Evolutionary conservation across 169 alveolate species (phyloP), one percentile per base, ranked within the genome.

Genomic region (Plasmodium malariae): DNA sequence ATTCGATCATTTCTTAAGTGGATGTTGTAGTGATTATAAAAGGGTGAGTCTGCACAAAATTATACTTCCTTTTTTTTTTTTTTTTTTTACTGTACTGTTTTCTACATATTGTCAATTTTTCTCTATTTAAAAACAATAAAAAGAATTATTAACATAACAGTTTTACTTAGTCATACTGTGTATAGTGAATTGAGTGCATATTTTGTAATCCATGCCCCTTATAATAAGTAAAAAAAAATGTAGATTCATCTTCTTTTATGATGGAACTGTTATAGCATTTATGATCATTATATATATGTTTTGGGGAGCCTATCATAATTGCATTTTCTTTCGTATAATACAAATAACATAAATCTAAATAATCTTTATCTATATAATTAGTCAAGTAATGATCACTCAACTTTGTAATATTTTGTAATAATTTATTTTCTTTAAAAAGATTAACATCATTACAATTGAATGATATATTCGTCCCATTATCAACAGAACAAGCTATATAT

Each of bases 301-400:
- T 40, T 40, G 9, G n/a, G 5, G n/a, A 40, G 51, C 5, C n/a
- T 5, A 9, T 40, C 51, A 40, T 5, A 40, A 40, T 5, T 40
- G 87, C 60, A 40, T 72, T 72, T 21, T 72, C 60, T 2, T 72
- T 62, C 11, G 69, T 19, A 37, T 54, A 72, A 43, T 54, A 72
- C 14, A 72, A 26, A 60, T 72, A 72, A 62, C 87, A 72, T 21
- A 14, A 69, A 9, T 49, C n/a, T 5, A 9, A 51, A 14, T 51
- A 30, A 12, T 72, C 40, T 6, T 45, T 36, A 1, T 40, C 9
- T 17, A n/a, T 48, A 26, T 51, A 72, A 26, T 48, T 72, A 7
- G 70, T 36, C 11, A 72, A 6, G 45, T 51, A 72, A 24, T 72
- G 5, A 34, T 51, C 87, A 60, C 30, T 72, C 36, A 72, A 19